A percentile compares a stretch with the other conserved stretches of the same genome.
These are phyloP conservation scores for Berkeleyomyces rouxiae DNA, from an alignment of 2,329 filamentous ascomycete genomes.

Conservation along the genomic window DNA sequence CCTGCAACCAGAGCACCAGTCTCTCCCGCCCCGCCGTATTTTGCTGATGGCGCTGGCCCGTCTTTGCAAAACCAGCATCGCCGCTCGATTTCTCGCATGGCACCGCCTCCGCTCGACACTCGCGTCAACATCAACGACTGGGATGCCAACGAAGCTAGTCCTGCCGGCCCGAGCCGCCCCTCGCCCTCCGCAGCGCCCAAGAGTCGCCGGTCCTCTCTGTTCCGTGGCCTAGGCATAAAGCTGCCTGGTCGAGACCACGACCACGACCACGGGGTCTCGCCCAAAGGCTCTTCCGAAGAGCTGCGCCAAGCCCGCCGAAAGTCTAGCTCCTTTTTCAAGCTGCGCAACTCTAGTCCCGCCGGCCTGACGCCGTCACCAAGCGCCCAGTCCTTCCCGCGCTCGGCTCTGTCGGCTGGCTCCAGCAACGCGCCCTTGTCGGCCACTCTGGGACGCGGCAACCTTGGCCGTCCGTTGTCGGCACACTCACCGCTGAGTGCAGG, in stretches of 20 bases:
- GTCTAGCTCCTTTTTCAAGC: slow-evolving; percentile 4
- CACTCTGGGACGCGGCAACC: neutral
- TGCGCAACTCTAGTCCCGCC: neutral
- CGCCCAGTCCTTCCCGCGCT: neutral
- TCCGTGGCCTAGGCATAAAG: slow-evolving; percentile 3
- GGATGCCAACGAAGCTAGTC: neutral
- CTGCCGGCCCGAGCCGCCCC: neutral
- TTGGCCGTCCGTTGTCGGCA: neutral
- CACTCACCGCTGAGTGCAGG: neutral
- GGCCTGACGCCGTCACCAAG: neutral
- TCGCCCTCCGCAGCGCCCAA: neutral
- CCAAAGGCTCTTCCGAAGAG: neutral
- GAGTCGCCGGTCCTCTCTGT: neutral
- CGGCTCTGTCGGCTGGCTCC: neutral
- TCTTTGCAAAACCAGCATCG: neutral
- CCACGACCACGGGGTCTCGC: neutral
- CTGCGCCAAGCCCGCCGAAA: neutral
- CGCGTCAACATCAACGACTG: neutral
- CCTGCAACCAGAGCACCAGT: neutral
- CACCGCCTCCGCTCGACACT: neutral
- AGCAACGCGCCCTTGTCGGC: neutral
- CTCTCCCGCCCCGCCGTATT: neutral
- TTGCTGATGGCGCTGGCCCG: neutral
- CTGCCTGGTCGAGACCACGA: neutral
- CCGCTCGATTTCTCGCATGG: neutral